Evolutionary conservation across 306 rosid species (phyloP).

Genomic region (Astragalus glycyphyllos): DNA sequence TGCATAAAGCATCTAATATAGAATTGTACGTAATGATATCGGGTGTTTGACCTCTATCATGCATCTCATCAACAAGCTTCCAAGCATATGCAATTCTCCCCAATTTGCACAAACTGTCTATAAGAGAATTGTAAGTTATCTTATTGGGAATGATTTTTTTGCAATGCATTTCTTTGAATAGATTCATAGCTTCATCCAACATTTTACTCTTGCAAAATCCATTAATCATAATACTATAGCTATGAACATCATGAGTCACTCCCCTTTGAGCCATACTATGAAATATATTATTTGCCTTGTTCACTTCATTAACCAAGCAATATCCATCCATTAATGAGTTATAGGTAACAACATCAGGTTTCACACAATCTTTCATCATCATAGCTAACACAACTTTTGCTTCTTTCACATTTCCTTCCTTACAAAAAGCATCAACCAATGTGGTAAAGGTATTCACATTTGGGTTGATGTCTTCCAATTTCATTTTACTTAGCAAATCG

Average conservation of each 20-base stretch:
- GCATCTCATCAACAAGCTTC: not conserved
- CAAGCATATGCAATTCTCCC: not conserved
- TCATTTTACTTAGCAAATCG: no score
- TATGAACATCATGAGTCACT: not conserved
- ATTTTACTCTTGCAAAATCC: slow-evolving; percentile 8
- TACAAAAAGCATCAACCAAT: not conserved
- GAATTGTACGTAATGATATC: not conserved
- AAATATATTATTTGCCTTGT: not conserved
- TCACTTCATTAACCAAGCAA: not conserved
- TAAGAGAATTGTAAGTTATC: not conserved
- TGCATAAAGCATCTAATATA: not conserved
- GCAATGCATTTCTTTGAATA: not conserved
- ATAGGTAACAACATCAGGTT: not conserved
- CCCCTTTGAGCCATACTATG: not conserved
- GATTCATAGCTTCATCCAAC: not conserved
- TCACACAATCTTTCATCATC: not conserved
- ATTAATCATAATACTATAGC: not conserved
- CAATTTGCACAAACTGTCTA: not conserved
- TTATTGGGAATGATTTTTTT: not conserved
- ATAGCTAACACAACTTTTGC: not conserved
- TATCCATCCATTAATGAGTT: not conserved
- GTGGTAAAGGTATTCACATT: no score
- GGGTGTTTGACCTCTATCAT: not conserved
- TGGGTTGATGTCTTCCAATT: no score
- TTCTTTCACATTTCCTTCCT: not conserved